phyloP scores from a whole-genome alignment of 495 filamentous ascomycete genomes.

The Podospora pseudocomata region DNA sequence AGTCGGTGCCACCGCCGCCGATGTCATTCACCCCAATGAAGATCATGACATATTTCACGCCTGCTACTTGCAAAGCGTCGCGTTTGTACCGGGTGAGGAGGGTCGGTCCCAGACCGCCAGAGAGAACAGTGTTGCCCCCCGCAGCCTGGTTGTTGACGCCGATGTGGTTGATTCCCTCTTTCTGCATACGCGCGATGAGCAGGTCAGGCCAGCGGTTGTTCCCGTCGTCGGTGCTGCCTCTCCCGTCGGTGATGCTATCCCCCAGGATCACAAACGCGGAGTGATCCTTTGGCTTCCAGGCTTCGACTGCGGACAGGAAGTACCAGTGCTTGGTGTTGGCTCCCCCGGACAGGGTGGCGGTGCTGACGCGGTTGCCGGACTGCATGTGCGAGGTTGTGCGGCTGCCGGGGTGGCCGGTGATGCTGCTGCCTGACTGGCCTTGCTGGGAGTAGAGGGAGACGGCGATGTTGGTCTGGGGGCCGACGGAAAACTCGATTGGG shows the following conservation, averaged over 20 bases:
- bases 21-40: conserved; percentile 74
- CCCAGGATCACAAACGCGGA: conserved; percentile 59
- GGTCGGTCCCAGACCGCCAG: conserved; percentile 60
- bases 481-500: conserved; percentile 54
- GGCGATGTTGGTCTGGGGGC: conserved; percentile 48
- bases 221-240: conserved; percentile 57
- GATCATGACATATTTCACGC: conserved; percentile 60
- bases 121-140: conserved; percentile 65
- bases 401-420: conserved; percentile 66
- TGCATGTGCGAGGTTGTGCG: conserved; percentile 60
- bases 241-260: conserved; percentile 72
- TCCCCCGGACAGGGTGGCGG: conserved; percentile 45
- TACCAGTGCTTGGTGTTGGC: conserved; percentile 52
- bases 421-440: conserved; percentile 54
- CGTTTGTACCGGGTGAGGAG: conserved; percentile 59
- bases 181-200: conserved; percentile 54
- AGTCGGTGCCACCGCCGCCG: conserved; percentile 49
- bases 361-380: conserved; percentile 52
- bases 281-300: conserved; percentile 42
- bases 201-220: conserved; percentile 71
- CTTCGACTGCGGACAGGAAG: conserved; percentile 61
- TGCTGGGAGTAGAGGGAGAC: conserved; percentile 56
- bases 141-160: conserved; percentile 68
- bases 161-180: conserved; percentile 46
- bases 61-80: conserved; percentile 52